These are phyloP conservation scores for Fusarium abutilonis DNA, from an alignment of 2,329 filamentous ascomycete genomes.

Conservation along the genomic window DNA sequence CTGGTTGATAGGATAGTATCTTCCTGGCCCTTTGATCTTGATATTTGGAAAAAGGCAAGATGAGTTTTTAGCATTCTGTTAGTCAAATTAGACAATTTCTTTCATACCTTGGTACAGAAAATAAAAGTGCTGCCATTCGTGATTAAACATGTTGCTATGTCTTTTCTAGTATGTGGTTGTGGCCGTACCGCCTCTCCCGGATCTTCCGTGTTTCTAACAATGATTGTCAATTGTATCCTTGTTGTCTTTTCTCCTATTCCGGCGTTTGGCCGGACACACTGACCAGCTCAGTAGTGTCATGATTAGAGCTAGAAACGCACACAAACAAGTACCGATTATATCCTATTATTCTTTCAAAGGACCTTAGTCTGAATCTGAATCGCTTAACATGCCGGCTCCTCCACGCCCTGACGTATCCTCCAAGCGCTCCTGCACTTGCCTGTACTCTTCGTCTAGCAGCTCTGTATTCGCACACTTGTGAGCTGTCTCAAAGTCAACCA, in stretches of 20 bases:
- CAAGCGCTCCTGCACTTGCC: slow-evolving; percentile 34
- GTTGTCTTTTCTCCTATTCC: not conserved
- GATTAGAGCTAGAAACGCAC: not conserved
- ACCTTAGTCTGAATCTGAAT: slow-evolving; percentile 42
- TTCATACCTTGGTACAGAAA: slow-evolving; percentile 27
- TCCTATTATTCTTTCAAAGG: not conserved
- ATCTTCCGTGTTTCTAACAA: not conserved
- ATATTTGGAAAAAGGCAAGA: slow-evolving; percentile 13
- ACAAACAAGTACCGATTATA: slow-evolving; percentile 6
- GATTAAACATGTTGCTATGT: slow-evolving; percentile 4
- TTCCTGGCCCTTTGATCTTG: slow-evolving; percentile 1
- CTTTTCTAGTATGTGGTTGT: not conserved
- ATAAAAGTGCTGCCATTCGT: slow-evolving; percentile 11
- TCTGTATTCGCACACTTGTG: slow-evolving; percentile 39
- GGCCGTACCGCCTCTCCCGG: not conserved
- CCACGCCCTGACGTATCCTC: slow-evolving; percentile 42
- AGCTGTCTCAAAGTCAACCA: slow-evolving; percentile 50
- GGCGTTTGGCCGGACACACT: not conserved
- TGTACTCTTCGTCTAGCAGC: slow-evolving; percentile 42
- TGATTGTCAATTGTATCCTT: not conserved
- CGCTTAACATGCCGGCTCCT: slow-evolving; percentile 42
- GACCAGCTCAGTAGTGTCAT: not conserved
- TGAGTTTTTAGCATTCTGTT: slow-evolving; percentile 18
- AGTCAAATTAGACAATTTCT: slow-evolving; percentile 19
- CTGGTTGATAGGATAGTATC: slow-evolving; percentile 24